phyloP scores from a whole-genome alignment of 257 asterid genomes.

The Nyctanthes arbortristis region DNA sequence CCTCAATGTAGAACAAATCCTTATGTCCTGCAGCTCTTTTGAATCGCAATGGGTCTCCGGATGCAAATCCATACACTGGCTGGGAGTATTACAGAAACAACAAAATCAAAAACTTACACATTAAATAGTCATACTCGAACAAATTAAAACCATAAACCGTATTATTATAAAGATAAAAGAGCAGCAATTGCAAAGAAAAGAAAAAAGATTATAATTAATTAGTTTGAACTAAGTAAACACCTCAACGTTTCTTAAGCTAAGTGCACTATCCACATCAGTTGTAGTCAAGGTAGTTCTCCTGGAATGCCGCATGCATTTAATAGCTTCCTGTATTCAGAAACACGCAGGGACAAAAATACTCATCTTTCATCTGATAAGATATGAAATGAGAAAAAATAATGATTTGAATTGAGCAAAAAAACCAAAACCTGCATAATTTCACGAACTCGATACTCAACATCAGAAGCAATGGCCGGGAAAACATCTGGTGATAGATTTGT shows the following conservation, averaged over 20 bases:
- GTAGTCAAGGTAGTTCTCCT: constrained; percentile 86
- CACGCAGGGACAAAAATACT: neutral
- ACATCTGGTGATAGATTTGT: constrained; percentile 82
- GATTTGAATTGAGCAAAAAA: neutral
- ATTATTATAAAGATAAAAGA: neutral
- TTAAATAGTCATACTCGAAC: neutral
- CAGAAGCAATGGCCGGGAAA: constrained; percentile 84
- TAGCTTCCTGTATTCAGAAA: constrained; percentile 66
- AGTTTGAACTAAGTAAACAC: constrained; percentile 27
- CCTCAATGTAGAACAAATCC: constrained; percentile 88
- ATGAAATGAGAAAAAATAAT: neutral
- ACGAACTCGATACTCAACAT: constrained; percentile 91
- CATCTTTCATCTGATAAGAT: neutral
- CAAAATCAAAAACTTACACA: constrained; percentile 19
- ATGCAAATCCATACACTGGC: constrained; percentile 95
- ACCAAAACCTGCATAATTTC: constrained; percentile 91
- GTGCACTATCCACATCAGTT: constrained; percentile 95
- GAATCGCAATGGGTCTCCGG: constrained; percentile 84
- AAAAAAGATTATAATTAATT: too few relatives aligned
- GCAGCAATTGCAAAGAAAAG: neutral
- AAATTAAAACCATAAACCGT: neutral
- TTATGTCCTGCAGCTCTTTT: constrained; percentile 90
- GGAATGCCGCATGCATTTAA: constrained; percentile 97
- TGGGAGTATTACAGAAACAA: constrained; percentile 29
- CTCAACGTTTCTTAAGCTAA: constrained; percentile 87